phyloP scores from a whole-genome alignment of 2,329 filamentous ascomycete genomes.

The Diaporthe vexans region DNA sequence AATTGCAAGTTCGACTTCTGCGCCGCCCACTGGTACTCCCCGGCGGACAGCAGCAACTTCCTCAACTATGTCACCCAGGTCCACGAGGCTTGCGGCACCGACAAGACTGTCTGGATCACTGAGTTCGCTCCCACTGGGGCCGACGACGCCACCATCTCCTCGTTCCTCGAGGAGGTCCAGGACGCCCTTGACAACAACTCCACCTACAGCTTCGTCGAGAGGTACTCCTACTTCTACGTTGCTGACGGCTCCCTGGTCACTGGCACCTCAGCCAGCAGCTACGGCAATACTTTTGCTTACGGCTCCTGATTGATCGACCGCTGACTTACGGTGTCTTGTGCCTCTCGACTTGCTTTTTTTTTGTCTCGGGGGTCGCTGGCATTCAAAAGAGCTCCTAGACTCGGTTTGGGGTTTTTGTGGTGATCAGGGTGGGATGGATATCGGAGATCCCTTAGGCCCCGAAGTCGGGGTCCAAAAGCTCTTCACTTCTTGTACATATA shows the following conservation, averaged over 20 bases:
- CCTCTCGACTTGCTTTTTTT: slow-evolving; percentile 40
- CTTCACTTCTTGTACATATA: slow-evolving; percentile 38
- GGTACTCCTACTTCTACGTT: slow-evolving; percentile 72
- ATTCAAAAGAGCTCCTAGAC: slow-evolving; percentile 29
- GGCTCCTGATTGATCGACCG: slow-evolving; percentile 44
- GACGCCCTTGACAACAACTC: slow-evolving; percentile 61
- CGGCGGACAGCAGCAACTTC: slow-evolving; percentile 63
- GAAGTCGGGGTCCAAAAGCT: slow-evolving; percentile 24
- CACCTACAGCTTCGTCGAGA: slow-evolving; percentile 63
- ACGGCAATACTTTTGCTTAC: slow-evolving; percentile 65
- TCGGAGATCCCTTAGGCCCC: slow-evolving; percentile 19
- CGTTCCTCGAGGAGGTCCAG: slow-evolving; percentile 66
- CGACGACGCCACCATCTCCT: slow-evolving; percentile 55
- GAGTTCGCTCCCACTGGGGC: slow-evolving; percentile 71
- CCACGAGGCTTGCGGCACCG: slow-evolving; percentile 57
- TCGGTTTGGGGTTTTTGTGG: background rate
- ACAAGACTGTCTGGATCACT: slow-evolving; percentile 72
- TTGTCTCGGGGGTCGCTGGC: slow-evolving; percentile 29
- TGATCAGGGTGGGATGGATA: slow-evolving; percentile 14
- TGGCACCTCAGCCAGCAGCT: slow-evolving; percentile 56
- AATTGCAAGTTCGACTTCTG: slow-evolving; percentile 72
- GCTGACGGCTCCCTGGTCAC: slow-evolving; percentile 58
- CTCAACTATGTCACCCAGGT: slow-evolving; percentile 66
- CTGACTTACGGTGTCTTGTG: slow-evolving; percentile 34
- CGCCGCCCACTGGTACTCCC: slow-evolving; percentile 75